phyloP scores from a whole-genome alignment of 1,284 basidiomycete species.

The Cutaneotrichosporon mucoides region DNA sequence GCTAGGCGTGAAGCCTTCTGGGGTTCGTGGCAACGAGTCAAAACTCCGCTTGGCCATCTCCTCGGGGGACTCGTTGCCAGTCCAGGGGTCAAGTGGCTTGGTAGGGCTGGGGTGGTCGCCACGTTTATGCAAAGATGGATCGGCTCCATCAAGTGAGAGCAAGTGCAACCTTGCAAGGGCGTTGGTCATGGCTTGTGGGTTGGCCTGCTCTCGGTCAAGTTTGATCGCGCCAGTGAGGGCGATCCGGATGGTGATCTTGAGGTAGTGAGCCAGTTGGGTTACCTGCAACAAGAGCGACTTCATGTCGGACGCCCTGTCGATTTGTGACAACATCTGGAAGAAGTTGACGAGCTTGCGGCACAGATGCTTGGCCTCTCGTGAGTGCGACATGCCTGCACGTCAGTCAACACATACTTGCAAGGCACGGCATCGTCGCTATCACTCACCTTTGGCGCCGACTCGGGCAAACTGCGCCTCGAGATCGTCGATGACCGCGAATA shows the following conservation, averaged over 20 bases:
- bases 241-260: slow-evolving; percentile 98
- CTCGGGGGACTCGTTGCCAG: slow-evolving; percentile 27
- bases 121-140: slow-evolving; percentile 62
- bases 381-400: slow-evolving; percentile 84
- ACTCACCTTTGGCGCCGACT: slow-evolving; percentile 74
- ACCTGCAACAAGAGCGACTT: slow-evolving; percentile 97
- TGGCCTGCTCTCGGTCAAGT: slow-evolving; percentile 82
- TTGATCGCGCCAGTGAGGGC: slow-evolving; percentile 93
- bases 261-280: slow-evolving; percentile 95
- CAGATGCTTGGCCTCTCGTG: slow-evolving; percentile 95
- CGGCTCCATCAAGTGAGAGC: slow-evolving; percentile 80
- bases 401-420: not conserved
- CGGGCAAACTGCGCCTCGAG: slow-evolving; percentile 84
- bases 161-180: slow-evolving; percentile 91
- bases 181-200: slow-evolving; percentile 74
- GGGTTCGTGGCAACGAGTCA: slow-evolving; percentile 39
- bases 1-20: slow-evolving; percentile 56
- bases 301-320: slow-evolving; percentile 62
- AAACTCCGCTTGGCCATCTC: slow-evolving; percentile 40
- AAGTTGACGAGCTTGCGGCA: slow-evolving; percentile 99
- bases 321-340: slow-evolving; percentile 81
- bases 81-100: slow-evolving; percentile 12
- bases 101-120: slow-evolving; percentile 33
- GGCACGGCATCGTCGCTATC: slow-evolving; percentile 5
- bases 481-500: slow-evolving; percentile 96